phyloP scores from a whole-genome alignment of 1,284 basidiomycete species.

The Boletus semigastroideus region DNA sequence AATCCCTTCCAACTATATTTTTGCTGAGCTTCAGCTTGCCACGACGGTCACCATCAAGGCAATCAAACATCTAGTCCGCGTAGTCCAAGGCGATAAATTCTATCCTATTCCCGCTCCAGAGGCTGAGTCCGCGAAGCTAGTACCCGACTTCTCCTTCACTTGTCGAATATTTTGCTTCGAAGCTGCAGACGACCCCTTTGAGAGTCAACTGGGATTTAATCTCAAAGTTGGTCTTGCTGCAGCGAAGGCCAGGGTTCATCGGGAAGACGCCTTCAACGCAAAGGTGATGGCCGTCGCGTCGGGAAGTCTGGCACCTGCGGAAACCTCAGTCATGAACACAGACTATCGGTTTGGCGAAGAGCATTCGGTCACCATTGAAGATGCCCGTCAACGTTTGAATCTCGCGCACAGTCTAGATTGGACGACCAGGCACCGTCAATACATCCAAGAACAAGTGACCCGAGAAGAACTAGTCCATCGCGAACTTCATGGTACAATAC shows the following conservation, averaged over 20 bases:
- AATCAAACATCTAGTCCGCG: slow-evolving; percentile 58
- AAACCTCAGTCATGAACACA: slow-evolving; percentile 21
- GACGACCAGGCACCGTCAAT: slow-evolving; percentile 54
- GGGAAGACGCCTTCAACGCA: slow-evolving; percentile 80
- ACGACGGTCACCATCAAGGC: slow-evolving; percentile 65
- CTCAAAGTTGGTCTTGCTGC: slow-evolving; percentile 80
- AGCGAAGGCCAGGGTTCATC: slow-evolving; percentile 69
- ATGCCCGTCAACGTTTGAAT: slow-evolving; percentile 75
- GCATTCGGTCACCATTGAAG: slow-evolving; percentile 67
- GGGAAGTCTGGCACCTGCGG: slow-evolving; percentile 26
- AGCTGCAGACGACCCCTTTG: slow-evolving; percentile 87
- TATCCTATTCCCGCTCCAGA: slow-evolving; percentile 53
- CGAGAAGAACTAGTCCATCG: slow-evolving; percentile 35
- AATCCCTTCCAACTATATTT: slow-evolving; percentile 78
- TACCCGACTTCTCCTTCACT: slow-evolving; percentile 67
- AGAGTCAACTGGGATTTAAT: slow-evolving; percentile 77
- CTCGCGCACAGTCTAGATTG: slow-evolving; percentile 81
- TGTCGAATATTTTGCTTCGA: slow-evolving; percentile 71
- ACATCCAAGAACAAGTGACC: slow-evolving; percentile 35
- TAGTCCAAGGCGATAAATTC: slow-evolving; percentile 48
- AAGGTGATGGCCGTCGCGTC: slow-evolving; percentile 69
- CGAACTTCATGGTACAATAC: slow-evolving; percentile 33
- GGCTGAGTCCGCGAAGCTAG: slow-evolving; percentile 67
- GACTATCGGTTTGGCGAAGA: slow-evolving; percentile 60
- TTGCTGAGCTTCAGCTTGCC: slow-evolving; percentile 75